Conservation (phyloP, 208 protist species). For the Phytomonas serpens region DNA sequence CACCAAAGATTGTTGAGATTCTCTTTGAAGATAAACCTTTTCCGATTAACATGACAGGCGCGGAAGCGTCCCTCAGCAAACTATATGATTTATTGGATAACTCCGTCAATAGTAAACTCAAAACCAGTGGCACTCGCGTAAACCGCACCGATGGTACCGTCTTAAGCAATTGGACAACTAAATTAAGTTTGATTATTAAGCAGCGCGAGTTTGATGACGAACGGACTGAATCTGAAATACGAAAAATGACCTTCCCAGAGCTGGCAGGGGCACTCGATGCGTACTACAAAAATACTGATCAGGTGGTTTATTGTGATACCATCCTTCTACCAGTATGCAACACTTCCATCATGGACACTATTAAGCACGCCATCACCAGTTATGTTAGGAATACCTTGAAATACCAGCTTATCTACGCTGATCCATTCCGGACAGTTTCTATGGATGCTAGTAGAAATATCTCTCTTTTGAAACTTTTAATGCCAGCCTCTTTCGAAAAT, state of each 20-base stretch:
- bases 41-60: conserved; percentile 33
- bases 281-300: conserved; percentile 59
- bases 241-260: conserved; percentile 12
- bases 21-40: conserved; percentile 28
- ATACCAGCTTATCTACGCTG: conserved; percentile 55
- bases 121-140: conserved; percentile 1
- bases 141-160: conserved; percentile 14
- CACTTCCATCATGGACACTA: conserved; percentile 18
- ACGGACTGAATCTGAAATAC: conserved; percentile 15
- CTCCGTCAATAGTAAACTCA: conserved; percentile 16
- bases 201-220: conserved; percentile 32
- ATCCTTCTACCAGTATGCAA: conserved; percentile 55
- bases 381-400: conserved; percentile 20
- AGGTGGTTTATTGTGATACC: conserved; percentile 33
- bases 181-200: conserved; percentile 12
- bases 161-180: background rate
- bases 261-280: conserved; percentile 17
- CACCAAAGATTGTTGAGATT: conserved; percentile 19
- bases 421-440: conserved; percentile 12
- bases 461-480: conserved; percentile 54
- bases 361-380: conserved; percentile 22
- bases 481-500: conserved; percentile 41
- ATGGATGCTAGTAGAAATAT: conserved; percentile 30
- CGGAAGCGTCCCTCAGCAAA: conserved; percentile 17
- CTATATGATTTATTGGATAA: conserved; percentile 16